Conservation (phyloP, 768 basidiomycete species). For the Cyclocybe cylindracea region DNA sequence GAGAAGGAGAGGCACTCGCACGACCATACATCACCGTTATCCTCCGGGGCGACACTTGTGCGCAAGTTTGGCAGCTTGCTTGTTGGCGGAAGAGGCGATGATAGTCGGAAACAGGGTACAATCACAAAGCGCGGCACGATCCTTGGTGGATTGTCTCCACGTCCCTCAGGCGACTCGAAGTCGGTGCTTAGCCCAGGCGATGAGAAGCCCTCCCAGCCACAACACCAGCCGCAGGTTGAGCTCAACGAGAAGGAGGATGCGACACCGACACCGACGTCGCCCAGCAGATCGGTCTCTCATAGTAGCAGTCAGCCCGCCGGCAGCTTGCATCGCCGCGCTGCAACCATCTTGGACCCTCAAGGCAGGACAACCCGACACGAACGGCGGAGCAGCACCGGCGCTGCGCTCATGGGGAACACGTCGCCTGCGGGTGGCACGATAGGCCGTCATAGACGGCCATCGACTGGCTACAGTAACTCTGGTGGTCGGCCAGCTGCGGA, state of each 20-base stretch:
- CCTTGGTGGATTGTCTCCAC: conserved; percentile 32
- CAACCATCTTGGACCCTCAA: conserved; percentile 74
- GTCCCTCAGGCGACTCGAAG: conserved; percentile 32
- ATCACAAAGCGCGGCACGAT: conserved; percentile 49
- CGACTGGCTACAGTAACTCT: conserved; percentile 58
- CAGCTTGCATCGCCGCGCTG: conserved; percentile 68
- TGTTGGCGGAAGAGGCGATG: conserved; percentile 40
- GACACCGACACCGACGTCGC: conserved; percentile 18
- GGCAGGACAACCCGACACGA: conserved; percentile 66
- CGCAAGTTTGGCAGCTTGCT: conserved; percentile 76
- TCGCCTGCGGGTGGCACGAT: conserved; percentile 61
- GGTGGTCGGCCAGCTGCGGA: conserved; percentile 38
- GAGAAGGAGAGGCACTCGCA: conserved; percentile 27
- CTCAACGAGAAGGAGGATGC: conserved; percentile 24
- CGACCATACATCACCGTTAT: conserved; percentile 37
- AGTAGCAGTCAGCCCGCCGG: conserved; percentile 61
- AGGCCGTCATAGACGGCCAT: conserved; percentile 70
- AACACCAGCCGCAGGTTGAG: conserved; percentile 23
- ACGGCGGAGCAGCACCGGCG: conserved; percentile 76
- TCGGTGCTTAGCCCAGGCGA: conserved; percentile 18
- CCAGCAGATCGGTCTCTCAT: conserved; percentile 32
- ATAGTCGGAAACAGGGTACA: conserved; percentile 37
- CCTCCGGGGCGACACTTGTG: conserved; percentile 72
- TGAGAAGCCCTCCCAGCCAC: no score
- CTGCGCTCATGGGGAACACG: conserved; percentile 42